These are phyloP conservation scores for Dryas integrifolia DNA, from an alignment of 331 rosid genomes.

Conservation along the genomic window DNA sequence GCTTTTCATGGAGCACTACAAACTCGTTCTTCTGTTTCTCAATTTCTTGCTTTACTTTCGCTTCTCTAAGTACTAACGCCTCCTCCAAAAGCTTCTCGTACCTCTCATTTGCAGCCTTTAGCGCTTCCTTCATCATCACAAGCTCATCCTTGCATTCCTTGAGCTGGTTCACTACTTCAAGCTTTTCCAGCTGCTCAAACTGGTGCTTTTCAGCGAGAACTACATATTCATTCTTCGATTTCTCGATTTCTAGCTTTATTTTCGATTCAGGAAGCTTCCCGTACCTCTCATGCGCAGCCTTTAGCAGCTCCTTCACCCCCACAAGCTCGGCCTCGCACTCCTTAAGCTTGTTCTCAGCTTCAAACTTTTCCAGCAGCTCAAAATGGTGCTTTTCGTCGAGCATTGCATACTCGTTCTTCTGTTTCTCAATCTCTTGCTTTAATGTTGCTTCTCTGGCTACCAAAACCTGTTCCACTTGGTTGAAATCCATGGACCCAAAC, in stretches of 20 bases:
- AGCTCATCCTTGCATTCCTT: not conserved
- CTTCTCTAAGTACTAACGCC: not conserved
- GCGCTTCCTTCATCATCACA: not conserved
- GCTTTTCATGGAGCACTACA: not conserved
- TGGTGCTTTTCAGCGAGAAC: not conserved
- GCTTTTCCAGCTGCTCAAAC: not conserved
- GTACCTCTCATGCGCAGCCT: too few relatives aligned
- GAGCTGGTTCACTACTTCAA: not conserved
- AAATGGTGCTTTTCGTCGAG: not conserved
- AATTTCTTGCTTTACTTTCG: too few relatives aligned
- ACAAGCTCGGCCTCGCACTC: not conserved
- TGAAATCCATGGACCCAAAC: not conserved
- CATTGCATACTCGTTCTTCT: not conserved
- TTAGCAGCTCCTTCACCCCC: not conserved
- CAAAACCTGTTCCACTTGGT: not conserved
- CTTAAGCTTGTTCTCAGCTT: not conserved
- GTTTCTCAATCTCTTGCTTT: not conserved
- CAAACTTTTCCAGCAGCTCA: slow-evolving; percentile 5
- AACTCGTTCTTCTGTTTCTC: not conserved
- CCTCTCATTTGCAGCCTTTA: too few relatives aligned
- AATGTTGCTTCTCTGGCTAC: slow-evolving; percentile 4
- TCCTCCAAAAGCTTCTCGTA: not conserved
- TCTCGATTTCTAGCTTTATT: not conserved
- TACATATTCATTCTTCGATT: not conserved
- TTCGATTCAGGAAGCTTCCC: too few relatives aligned